Evolutionary conservation across 495 filamentous ascomycete species (phyloP).

Genomic region (Sphaerosporella brunnea): DNA sequence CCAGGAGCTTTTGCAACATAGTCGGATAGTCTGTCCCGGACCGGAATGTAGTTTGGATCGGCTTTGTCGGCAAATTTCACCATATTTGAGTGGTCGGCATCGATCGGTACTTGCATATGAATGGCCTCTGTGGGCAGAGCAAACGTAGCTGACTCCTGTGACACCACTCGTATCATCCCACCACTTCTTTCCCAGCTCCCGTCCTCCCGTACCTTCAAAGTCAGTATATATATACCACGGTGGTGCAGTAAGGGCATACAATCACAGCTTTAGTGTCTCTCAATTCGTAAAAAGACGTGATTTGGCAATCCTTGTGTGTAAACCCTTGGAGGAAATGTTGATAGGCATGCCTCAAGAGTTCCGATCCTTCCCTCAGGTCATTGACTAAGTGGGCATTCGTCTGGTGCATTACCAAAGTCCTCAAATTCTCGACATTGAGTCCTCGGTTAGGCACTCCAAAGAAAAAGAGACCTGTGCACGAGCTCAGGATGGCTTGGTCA

Average conservation of each 20-base stretch:
- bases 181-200: slow-evolving; percentile 1
- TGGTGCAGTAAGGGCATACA: not conserved
- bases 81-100: slow-evolving; percentile 3
- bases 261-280: slow-evolving; percentile 2
- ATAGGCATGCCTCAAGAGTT: slow-evolving; percentile 2
- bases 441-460: slow-evolving; percentile 21
- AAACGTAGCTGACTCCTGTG: not conserved
- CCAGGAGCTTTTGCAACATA: not conserved
- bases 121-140: not conserved
- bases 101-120: slow-evolving; percentile 1
- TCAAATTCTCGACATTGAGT: slow-evolving; percentile 8
- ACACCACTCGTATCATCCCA: not conserved
- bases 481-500: slow-evolving; percentile 7
- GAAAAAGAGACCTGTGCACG: slow-evolving; percentile 13
- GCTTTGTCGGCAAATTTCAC: not conserved
- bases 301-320: not conserved
- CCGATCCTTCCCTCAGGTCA: slow-evolving; percentile 6
- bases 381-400: slow-evolving; percentile 4
- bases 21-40: not conserved
- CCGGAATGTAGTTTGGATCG: slow-evolving; percentile 1
- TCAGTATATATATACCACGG: not conserved
- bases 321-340: not conserved
- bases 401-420: slow-evolving; percentile 6
- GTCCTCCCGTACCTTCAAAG: not conserved
- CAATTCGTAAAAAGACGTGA: slow-evolving; percentile 3